phyloP scores from a whole-genome alignment of 139 green algal genomes.

The Closterium sp. region DNA sequence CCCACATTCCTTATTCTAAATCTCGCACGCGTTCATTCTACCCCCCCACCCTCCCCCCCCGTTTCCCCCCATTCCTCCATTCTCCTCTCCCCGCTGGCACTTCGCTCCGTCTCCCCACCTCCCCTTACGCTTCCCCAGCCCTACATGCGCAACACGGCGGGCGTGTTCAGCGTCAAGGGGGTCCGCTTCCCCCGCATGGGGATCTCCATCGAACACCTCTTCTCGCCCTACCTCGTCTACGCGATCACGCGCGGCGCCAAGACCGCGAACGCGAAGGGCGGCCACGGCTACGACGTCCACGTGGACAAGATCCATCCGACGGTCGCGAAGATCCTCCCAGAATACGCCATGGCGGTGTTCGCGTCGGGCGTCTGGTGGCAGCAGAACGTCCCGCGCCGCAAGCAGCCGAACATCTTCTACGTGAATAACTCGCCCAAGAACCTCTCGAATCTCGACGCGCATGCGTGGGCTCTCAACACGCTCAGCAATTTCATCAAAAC shows the following conservation, averaged over 20 bases:
- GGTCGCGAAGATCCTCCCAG: background rate
- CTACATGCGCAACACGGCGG: background rate
- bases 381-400: background rate
- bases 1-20: too few species aligned
- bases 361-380: background rate
- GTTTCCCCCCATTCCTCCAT: too few species aligned
- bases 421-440: background rate
- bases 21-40: too few species aligned
- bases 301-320: background rate
- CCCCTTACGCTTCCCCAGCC: background rate
- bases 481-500: background rate
- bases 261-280: background rate
- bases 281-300: background rate
- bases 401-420: background rate
- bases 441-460: background rate
- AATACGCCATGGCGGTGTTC: background rate
- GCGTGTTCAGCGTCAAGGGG: background rate
- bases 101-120: too few species aligned
- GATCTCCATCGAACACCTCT: background rate
- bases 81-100: too few species aligned
- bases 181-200: background rate
- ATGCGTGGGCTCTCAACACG: background rate
- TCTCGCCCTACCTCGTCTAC: background rate
- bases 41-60: too few species aligned
- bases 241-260: background rate